Evolutionary conservation across 768 basidiomycete genomes (phyloP).

Genomic region (Kondoa malvinella): DNA sequence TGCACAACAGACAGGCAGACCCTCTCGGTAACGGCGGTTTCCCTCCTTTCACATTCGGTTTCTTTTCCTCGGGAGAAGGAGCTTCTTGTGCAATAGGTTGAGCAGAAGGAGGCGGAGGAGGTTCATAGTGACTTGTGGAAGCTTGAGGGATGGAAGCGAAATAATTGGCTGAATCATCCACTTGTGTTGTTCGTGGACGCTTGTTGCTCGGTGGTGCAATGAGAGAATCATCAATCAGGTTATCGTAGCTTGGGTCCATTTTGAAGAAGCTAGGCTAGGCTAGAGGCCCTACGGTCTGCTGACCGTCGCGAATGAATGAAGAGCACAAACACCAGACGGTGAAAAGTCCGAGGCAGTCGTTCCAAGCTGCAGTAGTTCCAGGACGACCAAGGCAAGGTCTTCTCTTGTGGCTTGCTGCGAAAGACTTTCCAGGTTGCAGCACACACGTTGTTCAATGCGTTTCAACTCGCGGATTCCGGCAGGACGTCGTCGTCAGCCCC

Average conservation of each 20-base stretch:
- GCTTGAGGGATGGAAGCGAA: neutral
- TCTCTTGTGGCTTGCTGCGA: too few species aligned
- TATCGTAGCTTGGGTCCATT: neutral
- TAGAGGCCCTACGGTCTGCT: too few species aligned
- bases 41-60: neutral
- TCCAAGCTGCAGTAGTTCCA: too few species aligned
- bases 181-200: neutral
- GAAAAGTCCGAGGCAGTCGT: too few species aligned
- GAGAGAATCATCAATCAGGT: neutral
- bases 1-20: conserved; percentile 15
- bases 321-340: neutral
- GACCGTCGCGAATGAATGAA: neutral
- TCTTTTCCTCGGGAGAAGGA: neutral
- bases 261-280: too few species aligned
- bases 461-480: too few species aligned
- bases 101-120: neutral
- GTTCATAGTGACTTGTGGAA: neutral
- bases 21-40: conserved; percentile 16
- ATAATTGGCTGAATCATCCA: neutral
- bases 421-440: too few species aligned
- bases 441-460: too few species aligned
- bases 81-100: neutral
- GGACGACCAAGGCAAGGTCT: too few species aligned
- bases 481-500: too few species aligned
- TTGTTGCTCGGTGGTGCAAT: neutral